Evolutionary conservation across 345 rosid genomes (phyloP).

Genomic region (Melaleuca alternifolia): DNA sequence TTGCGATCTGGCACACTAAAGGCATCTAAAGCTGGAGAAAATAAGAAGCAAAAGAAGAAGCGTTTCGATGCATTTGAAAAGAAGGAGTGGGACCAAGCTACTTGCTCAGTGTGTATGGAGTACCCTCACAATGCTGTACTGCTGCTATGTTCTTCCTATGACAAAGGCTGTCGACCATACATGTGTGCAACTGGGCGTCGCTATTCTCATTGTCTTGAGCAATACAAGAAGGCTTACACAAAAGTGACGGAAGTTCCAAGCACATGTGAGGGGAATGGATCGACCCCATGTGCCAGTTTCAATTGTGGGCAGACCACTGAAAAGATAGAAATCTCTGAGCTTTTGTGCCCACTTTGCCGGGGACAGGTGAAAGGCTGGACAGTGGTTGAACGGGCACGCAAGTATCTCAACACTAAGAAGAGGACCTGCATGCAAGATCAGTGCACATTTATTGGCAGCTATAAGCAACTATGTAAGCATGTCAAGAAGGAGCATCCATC

Average conservation of each 20-base stretch:
- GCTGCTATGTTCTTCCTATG: conserved; percentile 68
- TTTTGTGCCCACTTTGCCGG: conserved; percentile 75
- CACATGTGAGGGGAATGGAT: conserved; percentile 5
- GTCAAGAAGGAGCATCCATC: conserved; percentile 68
- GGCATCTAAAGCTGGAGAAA: conserved; percentile 12
- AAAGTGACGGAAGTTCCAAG: conserved; percentile 26
- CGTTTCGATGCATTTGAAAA: conserved; percentile 25
- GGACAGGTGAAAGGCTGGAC: conserved; percentile 96
- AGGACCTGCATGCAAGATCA: conserved; percentile 74
- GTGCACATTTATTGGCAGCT: conserved; percentile 56
- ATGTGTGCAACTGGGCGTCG: conserved; percentile 89
- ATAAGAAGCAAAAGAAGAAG: conserved; percentile 18
- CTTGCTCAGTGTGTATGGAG: conserved; percentile 73
- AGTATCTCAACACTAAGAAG: conserved; percentile 51
- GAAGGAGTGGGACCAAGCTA: conserved; percentile 59
- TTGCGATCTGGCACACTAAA: conserved; percentile 22
- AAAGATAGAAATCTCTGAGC: conserved; percentile 46
- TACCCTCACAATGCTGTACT: conserved; percentile 85
- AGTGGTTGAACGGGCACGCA: conserved; percentile 66
- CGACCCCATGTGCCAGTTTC: conserved; percentile 5
- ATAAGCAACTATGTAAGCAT: conserved; percentile 63
- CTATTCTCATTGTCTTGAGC: conserved; percentile 80
- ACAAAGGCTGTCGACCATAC: conserved; percentile 87
- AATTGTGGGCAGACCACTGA: conserved; percentile 11
- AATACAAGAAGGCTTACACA: conserved; percentile 66